Percentiles rank a stretch among this genome's conserved stretches.
Conservation (phyloP, 2,329 filamentous ascomycete species). For the Triangularia setosa region DNA sequence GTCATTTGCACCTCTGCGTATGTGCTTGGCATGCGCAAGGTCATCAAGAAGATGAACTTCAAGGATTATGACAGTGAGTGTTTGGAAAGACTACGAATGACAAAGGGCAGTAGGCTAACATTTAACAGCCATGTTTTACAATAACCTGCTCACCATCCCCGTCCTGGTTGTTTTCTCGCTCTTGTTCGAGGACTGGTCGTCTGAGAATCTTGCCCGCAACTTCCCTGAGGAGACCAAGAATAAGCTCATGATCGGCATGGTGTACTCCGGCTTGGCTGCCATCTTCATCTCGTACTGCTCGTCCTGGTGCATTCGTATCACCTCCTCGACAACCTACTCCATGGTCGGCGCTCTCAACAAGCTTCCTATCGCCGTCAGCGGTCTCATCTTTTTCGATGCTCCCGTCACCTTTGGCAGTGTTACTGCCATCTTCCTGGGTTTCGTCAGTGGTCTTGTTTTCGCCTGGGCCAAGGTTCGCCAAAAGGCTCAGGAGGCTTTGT, state of each 20-base stretch:
- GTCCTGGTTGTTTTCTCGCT: constrained; percentile 80
- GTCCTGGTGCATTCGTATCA: constrained; percentile 97
- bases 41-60: constrained; percentile 99
- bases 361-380: constrained; percentile 88
- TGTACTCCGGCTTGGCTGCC: constrained; percentile 87
- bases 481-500: constrained; percentile 60
- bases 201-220: constrained; percentile 76
- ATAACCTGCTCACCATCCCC: constrained; percentile 95
- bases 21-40: constrained; percentile 90
- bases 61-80: constrained; percentile 97
- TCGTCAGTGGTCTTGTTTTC: constrained; percentile 89
- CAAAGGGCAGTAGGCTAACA: constrained; percentile 30
- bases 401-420: constrained; percentile 90
- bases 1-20: constrained; percentile 92
- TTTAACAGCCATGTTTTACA: constrained; percentile 91
- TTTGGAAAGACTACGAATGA: constrained; percentile 4
- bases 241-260: constrained; percentile 78
- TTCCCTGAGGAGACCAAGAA: constrained; percentile 82
- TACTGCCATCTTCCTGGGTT: constrained; percentile 85
- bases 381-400: constrained; percentile 91
- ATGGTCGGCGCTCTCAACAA: constrained; percentile 99
- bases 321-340: constrained; percentile 94
- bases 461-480: constrained; percentile 82
- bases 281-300: constrained; percentile 99
- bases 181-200: constrained; percentile 87